Base-by-base conservation (phyloP, 768 basidiomycete species). In the Cytidiella melzeri region DNA sequence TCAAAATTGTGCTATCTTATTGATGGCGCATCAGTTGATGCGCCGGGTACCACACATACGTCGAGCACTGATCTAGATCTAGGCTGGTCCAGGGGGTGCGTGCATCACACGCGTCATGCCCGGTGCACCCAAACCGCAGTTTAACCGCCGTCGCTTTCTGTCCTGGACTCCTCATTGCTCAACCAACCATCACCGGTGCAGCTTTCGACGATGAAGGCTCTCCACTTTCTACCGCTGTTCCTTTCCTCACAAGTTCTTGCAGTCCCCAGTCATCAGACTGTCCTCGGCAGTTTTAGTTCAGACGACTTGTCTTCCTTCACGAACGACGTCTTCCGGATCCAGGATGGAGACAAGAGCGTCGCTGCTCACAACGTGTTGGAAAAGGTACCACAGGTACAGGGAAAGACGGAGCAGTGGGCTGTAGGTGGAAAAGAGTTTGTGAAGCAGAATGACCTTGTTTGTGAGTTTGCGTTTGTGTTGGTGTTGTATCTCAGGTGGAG, bases 391-490 rank as follows among this genome's bases (percentile, higher is more conserved):
- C 40, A 41, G 9, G 49, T 55, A 24, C 43, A 57, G 44, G 40
- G 57, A 50, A 75, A 73, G 47, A 56, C 80, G 49, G 70, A 84
- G 68, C 74, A 75, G 55, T 88, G 84, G 85, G 59, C 69, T 24
- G 74, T 83, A 47, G 66, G 77, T 20, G 85, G 83, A 18, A 77
- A 72, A 62, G 70, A 84, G 57, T 88, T 77, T 58, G 72, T 88
- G 48, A 77, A 81, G 62, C 77, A 88, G 68, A 74, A 86, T 43
- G 81, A 76, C n/a, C 57, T 90, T 26, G 67, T 77, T 38, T 91
- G 89, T 91, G 58, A 66, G 84, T 73, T 6, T 44, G n/a, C 3
- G 15, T 47, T 13, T 38, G 20, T 41, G 10, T 30, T 41, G 3
- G 34, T 19, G 15, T 4, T 11, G 4, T 21, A 34, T 7, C 30